Base-by-base conservation (phyloP, 2,329 filamentous ascomycete genomes). In the Lomentospora prolificans region DNA sequence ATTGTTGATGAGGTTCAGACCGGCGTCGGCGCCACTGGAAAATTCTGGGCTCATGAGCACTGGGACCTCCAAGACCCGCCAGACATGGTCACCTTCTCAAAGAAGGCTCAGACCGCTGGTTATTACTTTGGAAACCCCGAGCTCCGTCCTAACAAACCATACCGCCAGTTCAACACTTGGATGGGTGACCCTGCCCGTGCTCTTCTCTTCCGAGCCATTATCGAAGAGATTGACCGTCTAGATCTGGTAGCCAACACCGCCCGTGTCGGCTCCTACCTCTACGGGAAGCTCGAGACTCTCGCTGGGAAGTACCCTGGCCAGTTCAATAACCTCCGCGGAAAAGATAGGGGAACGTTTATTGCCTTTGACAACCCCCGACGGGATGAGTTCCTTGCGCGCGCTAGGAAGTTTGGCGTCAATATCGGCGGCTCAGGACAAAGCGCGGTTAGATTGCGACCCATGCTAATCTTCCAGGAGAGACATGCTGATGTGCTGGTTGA, bases 401-500 rank as follows among this genome's bases (percentile, higher is more conserved):
- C 87, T 60, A 96, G 95, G 84, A 74, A 71, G 5, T 75, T 89
- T 30, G 90, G 90, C 59, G 74, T 96, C 68, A 96, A 96, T 73
- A 88, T 96, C 67, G 91, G 90, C 59, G 90, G 90, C 53, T 86
- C 84, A 63, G 91, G 91, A 12, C 78, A 79, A 65, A 76, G 65
- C 55, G 89, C 91, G 27, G 87, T 96, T 10, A 76, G 90, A 53
- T 74, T 96, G 67, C 76, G 90, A 64, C 91, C 90, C 46, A 96
- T 96, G 91, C 74, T 96, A 63, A 85, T 91, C 65, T 94, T 96
- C 77, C 87, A 96, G 81, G 82, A 90, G 78, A 82, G 87, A 68
- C 92, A 97, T 71, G 91, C 87, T 22, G 89, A 96, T 72, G 84
- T 96, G 58, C 74, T 96, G 63, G 70, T 95, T 51, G 89, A 89